phyloP scores from a whole-genome alignment of 129 eudicot genomes.

The Kitagawia praeruptora region DNA sequence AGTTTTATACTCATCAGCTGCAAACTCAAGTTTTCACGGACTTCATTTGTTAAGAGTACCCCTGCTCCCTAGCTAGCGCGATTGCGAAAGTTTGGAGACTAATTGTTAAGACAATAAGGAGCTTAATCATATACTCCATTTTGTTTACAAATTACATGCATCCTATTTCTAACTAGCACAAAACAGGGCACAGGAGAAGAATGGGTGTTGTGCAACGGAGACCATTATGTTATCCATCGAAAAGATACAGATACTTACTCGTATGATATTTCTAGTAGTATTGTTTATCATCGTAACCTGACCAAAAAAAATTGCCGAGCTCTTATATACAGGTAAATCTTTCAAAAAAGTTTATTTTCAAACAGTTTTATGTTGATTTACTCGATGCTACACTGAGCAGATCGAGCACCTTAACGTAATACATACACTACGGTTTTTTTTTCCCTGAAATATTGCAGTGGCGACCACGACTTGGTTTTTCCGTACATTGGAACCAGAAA shows the following conservation, averaged over 20 bases:
- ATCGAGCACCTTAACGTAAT: background rate
- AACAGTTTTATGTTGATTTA: background rate
- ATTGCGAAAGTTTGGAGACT: background rate
- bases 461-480: slow-evolving; percentile 14
- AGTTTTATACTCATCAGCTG: too few species aligned
- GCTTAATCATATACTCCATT: too few species aligned
- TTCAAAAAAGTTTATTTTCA: background rate
- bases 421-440: background rate
- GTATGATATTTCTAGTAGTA: background rate
- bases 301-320: background rate
- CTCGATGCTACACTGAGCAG: background rate
- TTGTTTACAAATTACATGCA: too few species aligned
- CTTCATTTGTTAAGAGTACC: background rate
- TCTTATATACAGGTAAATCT: background rate
- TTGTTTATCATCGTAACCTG: background rate
- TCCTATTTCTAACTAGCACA: too few species aligned
- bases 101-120: background rate
- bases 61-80: background rate
- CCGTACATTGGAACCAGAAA: background rate
- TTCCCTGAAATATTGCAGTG: background rate
- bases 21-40: too few species aligned
- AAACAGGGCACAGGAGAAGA: background rate
- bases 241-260: background rate
- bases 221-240: background rate
- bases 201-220: background rate